Base-by-base conservation (phyloP, 2,329 filamentous ascomycete genomes). In the Pseudogymnoascus verrucosus region DNA sequence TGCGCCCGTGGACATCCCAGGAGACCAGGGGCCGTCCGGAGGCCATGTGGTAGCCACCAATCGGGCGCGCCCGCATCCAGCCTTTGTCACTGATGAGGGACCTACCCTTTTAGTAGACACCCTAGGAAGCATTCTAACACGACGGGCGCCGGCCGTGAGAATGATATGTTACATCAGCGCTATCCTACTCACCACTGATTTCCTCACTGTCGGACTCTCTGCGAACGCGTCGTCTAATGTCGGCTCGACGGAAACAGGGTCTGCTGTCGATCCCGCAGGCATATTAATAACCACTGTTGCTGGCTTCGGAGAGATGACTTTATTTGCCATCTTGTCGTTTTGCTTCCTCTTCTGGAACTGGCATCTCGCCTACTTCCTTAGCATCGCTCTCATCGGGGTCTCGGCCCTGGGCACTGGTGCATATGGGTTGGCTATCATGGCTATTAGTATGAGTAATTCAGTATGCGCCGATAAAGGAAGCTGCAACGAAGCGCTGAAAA, bases 351-450 rank as follows among this genome's bases (percentile, higher is more conserved):
- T 40, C 12, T 61, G 59, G 19, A 61, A 61, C 16, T 61, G 34
- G 59, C 59, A 61, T 16, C n/a, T 61, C 31, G 59, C 16, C 39
- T 61, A 61, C 31, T 61, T 61, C 16, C n/a, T 37, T 42, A 28
- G 19, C 31, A 42, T 61, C n/a, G 16, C 14, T 34, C 39, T 61
- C 11, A 28, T 61, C 23, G 59, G 59, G 31, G 5, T 61, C 28
- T 61, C 59, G 7, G 59, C 59, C 11, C 23, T 61, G 19, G 59
- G 59, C 14, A 61, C 59, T 12, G 31, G 59, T 42, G 59, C 59
- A 21, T 61, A 61, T 42, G 59, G 59, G 10, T n/a, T 61, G 23
- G 59, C 59, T 61, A 26, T 61, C 19, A 61, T 42, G 59, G 59
- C 59, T n/a, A 42, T 61, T 37, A 61, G 39, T 28, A 61, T 61